Conservation (phyloP, 768 basidiomycete species). For the Pisolithus sp. region DNA sequence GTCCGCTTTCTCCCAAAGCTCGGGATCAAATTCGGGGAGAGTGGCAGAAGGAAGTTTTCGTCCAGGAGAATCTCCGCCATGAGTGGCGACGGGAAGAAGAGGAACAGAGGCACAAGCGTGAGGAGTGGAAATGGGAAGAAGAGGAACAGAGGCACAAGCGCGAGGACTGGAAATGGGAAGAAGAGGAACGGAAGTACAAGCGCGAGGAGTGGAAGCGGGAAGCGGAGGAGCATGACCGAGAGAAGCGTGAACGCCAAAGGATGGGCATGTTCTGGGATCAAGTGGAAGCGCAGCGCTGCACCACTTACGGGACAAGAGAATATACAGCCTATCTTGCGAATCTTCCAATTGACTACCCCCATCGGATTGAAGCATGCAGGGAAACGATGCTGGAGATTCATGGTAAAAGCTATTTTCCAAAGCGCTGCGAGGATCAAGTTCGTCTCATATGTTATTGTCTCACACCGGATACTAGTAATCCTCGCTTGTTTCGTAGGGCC, state of each 20-base stretch:
- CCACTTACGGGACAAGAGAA: constrained; percentile 21
- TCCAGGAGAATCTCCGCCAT: not conserved
- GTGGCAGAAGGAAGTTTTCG: not conserved
- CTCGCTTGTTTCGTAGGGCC: constrained; percentile 5
- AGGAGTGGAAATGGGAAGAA: constrained; percentile 4
- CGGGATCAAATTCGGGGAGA: not conserved
- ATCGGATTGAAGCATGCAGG: constrained; percentile 18
- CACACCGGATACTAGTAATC: no score
- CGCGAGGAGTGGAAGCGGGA: constrained; percentile 4
- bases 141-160: not conserved
- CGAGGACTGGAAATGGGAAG: constrained; percentile 4
- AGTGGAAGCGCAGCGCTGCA: constrained; percentile 17
- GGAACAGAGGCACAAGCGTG: not conserved
- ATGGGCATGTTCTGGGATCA: constrained; percentile 18
- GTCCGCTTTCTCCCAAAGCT: not conserved
- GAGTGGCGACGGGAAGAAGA: not conserved
- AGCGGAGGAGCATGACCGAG: constrained; percentile 4
- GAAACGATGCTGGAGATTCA: constrained; percentile 16
- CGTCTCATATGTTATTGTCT: not conserved
- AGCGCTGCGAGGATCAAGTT: constrained; percentile 20
- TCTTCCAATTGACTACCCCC: constrained; percentile 15
- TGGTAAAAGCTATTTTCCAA: constrained; percentile 13
- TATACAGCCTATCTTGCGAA: constrained; percentile 26
- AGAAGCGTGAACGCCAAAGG: constrained; percentile 20
- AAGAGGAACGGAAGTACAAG: not conserved